Conservation (phyloP, 768 basidiomycete genomes). For the Rhizopogon sp. region DNA sequence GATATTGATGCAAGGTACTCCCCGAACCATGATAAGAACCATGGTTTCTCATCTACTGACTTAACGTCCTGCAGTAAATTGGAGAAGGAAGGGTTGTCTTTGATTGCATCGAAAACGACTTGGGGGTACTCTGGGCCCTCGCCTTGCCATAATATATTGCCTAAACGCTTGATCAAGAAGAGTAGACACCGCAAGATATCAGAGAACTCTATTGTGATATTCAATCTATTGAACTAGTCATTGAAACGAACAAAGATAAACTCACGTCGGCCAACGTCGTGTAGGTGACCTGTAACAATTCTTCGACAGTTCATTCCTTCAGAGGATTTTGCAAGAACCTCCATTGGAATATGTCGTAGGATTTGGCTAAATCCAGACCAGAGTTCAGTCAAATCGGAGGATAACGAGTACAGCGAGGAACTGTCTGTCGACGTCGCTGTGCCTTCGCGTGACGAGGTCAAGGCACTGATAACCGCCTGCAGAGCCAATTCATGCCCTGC, state of each 20-base stretch:
- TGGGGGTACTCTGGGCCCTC: slow-evolving; percentile 71
- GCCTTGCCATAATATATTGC: slow-evolving; percentile 58
- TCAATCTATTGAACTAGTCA: slow-evolving; percentile 1
- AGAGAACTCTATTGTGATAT: slow-evolving; percentile 45
- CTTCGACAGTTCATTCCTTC: slow-evolving; percentile 42
- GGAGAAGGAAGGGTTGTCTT: slow-evolving; percentile 63
- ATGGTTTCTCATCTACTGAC: slow-evolving; percentile 31
- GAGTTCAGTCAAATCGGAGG: slow-evolving; percentile 37
- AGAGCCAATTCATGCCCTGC: slow-evolving; percentile 44
- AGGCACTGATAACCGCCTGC: slow-evolving; percentile 30
- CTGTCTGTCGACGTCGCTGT: slow-evolving; percentile 2
- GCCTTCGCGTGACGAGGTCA: slow-evolving; percentile 21
- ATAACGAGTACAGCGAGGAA: slow-evolving; percentile 21
- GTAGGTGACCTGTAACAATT: slow-evolving; percentile 55
- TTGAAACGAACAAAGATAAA: slow-evolving; percentile 15
- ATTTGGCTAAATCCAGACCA: slow-evolving; percentile 47
- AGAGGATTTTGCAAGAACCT: slow-evolving; percentile 29
- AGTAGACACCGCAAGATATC: slow-evolving; percentile 55
- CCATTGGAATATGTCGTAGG: slow-evolving; percentile 51
- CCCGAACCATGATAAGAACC: slow-evolving; percentile 61
- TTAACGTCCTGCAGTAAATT: slow-evolving; percentile 36
- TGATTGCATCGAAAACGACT: slow-evolving; percentile 77
- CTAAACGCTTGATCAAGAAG: slow-evolving; percentile 54
- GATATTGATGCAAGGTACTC: slow-evolving; percentile 58
- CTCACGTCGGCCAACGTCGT: slow-evolving; percentile 58